phyloP scores from a whole-genome alignment of 129 eudicot genomes.

The Heracleum sosnowskyi region DNA sequence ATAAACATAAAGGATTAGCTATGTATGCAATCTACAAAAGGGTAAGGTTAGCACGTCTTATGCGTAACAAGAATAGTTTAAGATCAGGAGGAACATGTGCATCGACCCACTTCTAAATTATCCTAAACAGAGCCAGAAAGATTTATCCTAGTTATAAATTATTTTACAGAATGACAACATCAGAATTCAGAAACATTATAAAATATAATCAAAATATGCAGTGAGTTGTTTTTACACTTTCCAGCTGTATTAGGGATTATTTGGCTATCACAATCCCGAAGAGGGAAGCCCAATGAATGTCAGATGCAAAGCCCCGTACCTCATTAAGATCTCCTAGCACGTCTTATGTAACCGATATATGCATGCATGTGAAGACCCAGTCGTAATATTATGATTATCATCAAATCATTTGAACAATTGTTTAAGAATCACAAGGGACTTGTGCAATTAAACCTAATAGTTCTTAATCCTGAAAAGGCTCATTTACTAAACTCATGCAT shows the following conservation, averaged over 20 bases:
- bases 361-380: neutral
- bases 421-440: neutral
- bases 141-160: no score
- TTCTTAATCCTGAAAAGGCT: neutral
- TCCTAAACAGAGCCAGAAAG: no score
- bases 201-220: neutral
- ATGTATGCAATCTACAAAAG: neutral
- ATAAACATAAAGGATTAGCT: no score
- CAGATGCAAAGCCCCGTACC: no score
- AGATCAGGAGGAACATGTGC: neutral
- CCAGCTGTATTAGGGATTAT: neutral
- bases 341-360: neutral
- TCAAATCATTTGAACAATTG: neutral
- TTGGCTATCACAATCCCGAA: neutral
- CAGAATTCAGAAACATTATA: no score
- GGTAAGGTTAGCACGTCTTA: neutral
- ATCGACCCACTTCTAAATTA: no score
- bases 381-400: neutral
- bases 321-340: neutral
- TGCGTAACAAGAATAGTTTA: neutral
- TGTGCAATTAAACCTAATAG: neutral
- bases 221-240: neutral
- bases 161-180: no score
- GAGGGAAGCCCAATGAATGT: no score
- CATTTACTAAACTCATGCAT: neutral